Evolutionary conservation across 257 asterid species (phyloP).

Genomic region (Ballota nigra): DNA sequence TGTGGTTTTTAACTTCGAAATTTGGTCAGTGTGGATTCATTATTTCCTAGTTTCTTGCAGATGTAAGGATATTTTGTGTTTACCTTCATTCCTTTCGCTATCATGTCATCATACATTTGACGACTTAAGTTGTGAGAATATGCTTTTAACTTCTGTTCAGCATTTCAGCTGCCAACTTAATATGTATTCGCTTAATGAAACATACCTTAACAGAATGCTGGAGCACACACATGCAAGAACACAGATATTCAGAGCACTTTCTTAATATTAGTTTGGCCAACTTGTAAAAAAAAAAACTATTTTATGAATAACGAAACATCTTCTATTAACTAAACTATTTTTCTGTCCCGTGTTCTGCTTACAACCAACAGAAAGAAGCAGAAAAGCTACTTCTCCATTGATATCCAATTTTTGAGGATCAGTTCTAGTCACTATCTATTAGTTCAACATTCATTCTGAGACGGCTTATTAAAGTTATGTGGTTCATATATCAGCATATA

Average conservation of each 20-base stretch:
- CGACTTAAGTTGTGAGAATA: background rate
- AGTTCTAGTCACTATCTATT: background rate
- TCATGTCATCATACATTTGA: constrained; percentile 2
- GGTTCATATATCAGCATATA: background rate
- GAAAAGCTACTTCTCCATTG: background rate
- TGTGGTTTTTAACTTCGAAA: constrained; percentile 11
- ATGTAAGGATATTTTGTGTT: constrained; percentile 19
- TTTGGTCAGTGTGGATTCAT: constrained; percentile 35
- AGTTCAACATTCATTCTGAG: too few species aligned
- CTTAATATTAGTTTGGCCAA: background rate
- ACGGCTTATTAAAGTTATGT: background rate
- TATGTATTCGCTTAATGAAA: background rate
- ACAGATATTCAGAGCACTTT: background rate
- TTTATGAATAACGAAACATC: background rate
- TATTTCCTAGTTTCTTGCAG: constrained; percentile 27
- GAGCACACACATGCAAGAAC: background rate
- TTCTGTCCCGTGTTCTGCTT: background rate
- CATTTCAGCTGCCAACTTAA: too few species aligned
- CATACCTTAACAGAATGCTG: background rate
- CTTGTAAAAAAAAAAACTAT: background rate
- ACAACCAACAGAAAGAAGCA: background rate
- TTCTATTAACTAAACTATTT: background rate
- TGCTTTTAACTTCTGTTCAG: background rate
- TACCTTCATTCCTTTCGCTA: background rate
- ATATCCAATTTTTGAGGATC: background rate